Conservation (phyloP, 768 basidiomycete genomes). For the Tulasnella calospora region DNA sequence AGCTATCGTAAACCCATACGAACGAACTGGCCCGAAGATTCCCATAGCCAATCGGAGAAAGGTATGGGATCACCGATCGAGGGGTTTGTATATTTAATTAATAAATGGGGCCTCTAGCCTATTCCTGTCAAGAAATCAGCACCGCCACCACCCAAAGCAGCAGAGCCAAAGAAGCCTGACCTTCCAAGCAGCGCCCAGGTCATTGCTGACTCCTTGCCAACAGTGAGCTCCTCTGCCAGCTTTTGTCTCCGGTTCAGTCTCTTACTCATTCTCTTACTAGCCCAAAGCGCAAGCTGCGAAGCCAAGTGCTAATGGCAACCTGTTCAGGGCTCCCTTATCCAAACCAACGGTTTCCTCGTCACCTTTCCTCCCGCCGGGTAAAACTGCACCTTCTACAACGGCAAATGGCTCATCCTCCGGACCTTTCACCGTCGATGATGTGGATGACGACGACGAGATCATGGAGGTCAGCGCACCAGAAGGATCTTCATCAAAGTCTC, state of each 20-base stretch:
- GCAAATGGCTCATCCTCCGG: background rate
- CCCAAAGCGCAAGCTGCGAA: background rate
- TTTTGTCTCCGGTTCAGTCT: background rate
- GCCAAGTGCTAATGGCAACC: background rate
- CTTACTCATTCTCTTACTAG: background rate
- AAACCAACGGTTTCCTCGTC: background rate
- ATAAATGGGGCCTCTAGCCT: background rate
- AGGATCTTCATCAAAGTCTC: background rate
- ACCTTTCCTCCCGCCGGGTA: constrained; percentile 16
- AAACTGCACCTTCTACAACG: background rate
- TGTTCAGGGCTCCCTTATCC: background rate
- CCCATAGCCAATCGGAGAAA: background rate
- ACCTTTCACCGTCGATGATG: constrained; percentile 8
- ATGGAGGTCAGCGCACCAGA: background rate
- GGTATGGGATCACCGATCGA: background rate
- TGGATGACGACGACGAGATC: constrained; percentile 18
- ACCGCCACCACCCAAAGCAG: background rate
- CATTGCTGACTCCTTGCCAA: constrained; percentile 15
- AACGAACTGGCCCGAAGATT: constrained; percentile 9
- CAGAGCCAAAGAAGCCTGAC: background rate
- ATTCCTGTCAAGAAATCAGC: constrained; percentile 3
- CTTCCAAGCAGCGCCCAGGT: constrained; percentile 20
- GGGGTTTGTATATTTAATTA: background rate
- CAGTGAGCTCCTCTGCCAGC: background rate
- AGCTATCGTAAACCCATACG: constrained; percentile 20